Percentiles rank a stretch among this genome's conserved stretches.
These are phyloP conservation scores for Phytophthora hibernalis DNA, from an alignment of 352 stramenopile genomes.

Conservation along the genomic window DNA sequence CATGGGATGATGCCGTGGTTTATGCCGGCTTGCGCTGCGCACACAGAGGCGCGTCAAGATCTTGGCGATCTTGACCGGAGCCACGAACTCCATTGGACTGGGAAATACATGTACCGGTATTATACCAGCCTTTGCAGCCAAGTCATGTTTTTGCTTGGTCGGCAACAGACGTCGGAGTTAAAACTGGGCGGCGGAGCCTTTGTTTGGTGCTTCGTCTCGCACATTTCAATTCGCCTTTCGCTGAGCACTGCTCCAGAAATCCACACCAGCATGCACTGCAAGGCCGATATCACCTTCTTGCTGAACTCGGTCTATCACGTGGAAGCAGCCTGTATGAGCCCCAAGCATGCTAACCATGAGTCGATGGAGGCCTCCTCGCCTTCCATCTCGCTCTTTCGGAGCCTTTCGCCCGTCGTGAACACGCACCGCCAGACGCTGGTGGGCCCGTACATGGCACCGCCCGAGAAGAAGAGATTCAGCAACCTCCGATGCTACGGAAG, in stretches of 20 bases:
- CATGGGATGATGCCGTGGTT: conserved; percentile 15
- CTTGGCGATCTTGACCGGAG: conserved; percentile 9
- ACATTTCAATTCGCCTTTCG: conserved; percentile 22
- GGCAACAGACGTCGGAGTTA: conserved; percentile 4
- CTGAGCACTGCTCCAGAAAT: conserved; percentile 1
- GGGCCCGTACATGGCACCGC: conserved; percentile 39
- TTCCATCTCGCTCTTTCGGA: conserved; percentile 31
- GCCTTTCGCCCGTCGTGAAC: conserved; percentile 27
- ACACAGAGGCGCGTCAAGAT: conserved; percentile 10
- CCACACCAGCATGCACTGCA: conserved; percentile 22
- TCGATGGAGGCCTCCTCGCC: too few species aligned
- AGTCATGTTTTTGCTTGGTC: conserved; percentile 9
- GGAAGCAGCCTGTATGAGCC: conserved; percentile 8
- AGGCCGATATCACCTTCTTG: conserved; percentile 54
- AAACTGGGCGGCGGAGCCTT: conserved; percentile 1
- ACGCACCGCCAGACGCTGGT: conserved; percentile 12
- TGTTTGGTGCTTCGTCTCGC: neutral
- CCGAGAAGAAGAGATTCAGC: conserved; percentile 39
- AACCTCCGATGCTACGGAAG: conserved; percentile 15
- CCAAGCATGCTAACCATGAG: conserved; percentile 20
- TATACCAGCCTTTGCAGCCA: conserved; percentile 2
- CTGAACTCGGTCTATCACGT: conserved; percentile 37
- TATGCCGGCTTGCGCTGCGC: conserved; percentile 7
- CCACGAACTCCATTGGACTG: too few species aligned
- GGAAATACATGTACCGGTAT: too few species aligned